phyloP scores from a whole-genome alignment of 2,329 filamentous ascomycete species.

The Colletotrichum siamense region DNA sequence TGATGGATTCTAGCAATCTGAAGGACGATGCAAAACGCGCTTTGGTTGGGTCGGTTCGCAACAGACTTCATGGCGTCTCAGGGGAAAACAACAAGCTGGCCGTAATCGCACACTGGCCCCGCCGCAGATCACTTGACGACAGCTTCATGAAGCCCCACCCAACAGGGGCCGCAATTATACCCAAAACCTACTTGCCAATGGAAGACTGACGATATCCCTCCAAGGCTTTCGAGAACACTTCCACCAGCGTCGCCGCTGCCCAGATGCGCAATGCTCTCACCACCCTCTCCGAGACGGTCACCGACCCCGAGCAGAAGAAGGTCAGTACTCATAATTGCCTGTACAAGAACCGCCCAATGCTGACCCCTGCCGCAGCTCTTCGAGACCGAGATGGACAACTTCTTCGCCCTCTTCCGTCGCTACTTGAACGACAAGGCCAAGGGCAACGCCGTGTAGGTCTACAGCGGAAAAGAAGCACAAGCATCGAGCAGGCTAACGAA shows the following conservation, averaged over 20 bases:
- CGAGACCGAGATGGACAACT: conserved; percentile 99
- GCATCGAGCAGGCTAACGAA: conserved; percentile 26
- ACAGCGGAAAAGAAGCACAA: not conserved
- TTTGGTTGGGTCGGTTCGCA: too few species aligned
- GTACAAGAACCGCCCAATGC: not conserved
- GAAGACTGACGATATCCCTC: conserved; percentile 35
- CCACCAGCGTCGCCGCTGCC: conserved; percentile 94
- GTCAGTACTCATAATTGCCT: conserved; percentile 49
- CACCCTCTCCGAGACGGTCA: conserved; percentile 86
- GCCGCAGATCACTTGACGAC: not conserved
- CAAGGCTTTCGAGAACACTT: conserved; percentile 98
- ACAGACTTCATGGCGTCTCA: not conserved
- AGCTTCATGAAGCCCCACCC: not conserved
- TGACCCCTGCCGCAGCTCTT: conserved; percentile 68
- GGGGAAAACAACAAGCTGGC: not conserved
- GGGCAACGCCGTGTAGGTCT: conserved; percentile 80
- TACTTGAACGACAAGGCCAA: conserved; percentile 99
- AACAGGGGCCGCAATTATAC: not conserved
- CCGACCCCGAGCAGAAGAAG: conserved; percentile 83
- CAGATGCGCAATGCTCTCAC: conserved; percentile 99
- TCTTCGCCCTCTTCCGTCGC: conserved; percentile 97
- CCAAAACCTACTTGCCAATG: not conserved
- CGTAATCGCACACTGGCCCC: not conserved
- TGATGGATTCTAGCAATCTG: not conserved
- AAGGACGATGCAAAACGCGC: not conserved